Base-by-base conservation (phyloP, 495 filamentous ascomycete genomes). In the Podospora didyma region DNA sequence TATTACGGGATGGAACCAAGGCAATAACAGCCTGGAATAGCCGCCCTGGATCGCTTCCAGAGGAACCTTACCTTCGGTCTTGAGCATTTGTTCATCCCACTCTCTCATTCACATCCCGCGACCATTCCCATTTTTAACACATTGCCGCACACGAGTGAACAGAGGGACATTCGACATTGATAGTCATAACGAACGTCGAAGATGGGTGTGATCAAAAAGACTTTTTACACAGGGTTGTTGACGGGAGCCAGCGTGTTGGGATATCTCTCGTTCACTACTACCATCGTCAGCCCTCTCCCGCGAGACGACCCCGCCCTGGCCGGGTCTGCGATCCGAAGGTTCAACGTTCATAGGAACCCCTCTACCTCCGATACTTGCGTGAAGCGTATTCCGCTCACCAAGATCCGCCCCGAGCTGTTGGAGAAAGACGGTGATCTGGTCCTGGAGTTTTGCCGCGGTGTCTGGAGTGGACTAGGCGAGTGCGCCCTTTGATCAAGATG, bases 381-480 rank as follows among this genome's bases (percentile, higher is more conserved):
- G 49, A 81, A 86, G 59, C 74, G 72, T 34, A 77, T 91, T 12
- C 82, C 84, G 0, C 69, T 91, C 24, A 66, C 64, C 34, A 81
- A 84, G 64, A 83, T 91, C 42, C 80, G 81, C 53, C 84, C 88
- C 2, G 73, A 83, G 54, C 72, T 91, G 53, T 70, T 88, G 10
- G 75, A 86, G 69, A 75, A 79, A 63, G 72, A 85, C 64, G 77
- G 78, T 56, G 82, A 77, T 52, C 72, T 88, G 41, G 78, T 78
- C 7, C 74, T 83, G 54, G 81, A 81, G 48, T 87, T 88, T 58
- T 87, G 84, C 63, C 80, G 78, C 7, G 85, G 84, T 34, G 76
- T 88, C 28, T 88, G 83, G 83, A 74, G 84, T 53, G 85, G 85
- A 49, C 75, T 81, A 70, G 84, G 85, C 86, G 65, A 58, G 79